Conservation (phyloP, 768 basidiomycete species). For the Cyclocybe cylindracea region DNA sequence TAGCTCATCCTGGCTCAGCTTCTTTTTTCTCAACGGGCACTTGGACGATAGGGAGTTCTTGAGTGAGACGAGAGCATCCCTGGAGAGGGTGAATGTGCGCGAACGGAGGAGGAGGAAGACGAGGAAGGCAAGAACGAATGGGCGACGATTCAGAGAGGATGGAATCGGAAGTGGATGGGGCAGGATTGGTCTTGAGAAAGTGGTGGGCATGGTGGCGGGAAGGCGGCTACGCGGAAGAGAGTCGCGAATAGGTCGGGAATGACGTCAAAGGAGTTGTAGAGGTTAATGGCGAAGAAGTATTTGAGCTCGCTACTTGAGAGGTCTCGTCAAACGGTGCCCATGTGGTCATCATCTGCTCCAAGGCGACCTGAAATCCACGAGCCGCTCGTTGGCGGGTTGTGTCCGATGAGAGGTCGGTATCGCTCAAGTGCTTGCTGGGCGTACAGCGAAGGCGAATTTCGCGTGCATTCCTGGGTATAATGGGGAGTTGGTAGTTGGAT, state of each 20-base stretch:
- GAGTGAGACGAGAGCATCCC: slow-evolving; percentile 26
- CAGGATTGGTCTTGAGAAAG: slow-evolving; percentile 14
- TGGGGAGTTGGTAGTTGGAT: slow-evolving; percentile 82
- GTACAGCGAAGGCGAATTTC: slow-evolving; percentile 82
- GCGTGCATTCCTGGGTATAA: slow-evolving; percentile 91
- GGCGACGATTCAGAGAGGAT: slow-evolving; percentile 16
- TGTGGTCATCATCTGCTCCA: slow-evolving; percentile 36
- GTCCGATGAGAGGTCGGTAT: slow-evolving; percentile 82
- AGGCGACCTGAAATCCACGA: slow-evolving; percentile 66
- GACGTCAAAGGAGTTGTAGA: slow-evolving; percentile 99
- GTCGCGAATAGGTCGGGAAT: slow-evolving; percentile 97
- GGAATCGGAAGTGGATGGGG: slow-evolving; percentile 18
- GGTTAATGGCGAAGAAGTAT: slow-evolving; percentile 99
- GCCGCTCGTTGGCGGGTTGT: slow-evolving; percentile 55
- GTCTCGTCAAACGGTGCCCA: slow-evolving; percentile 36
- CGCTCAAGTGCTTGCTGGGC: slow-evolving; percentile 82
- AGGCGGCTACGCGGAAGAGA: slow-evolving; percentile 81
- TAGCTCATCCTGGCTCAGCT: slow-evolving; percentile 41
- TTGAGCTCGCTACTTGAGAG: slow-evolving; percentile 74
- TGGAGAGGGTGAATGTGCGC: slow-evolving; percentile 36
- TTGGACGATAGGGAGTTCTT: slow-evolving; percentile 14
- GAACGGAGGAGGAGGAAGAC: slow-evolving; percentile 54
- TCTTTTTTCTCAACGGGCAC: slow-evolving; percentile 8
- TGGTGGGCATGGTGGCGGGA: no score
- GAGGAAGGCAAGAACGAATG: slow-evolving; percentile 43